Evolutionary conservation across 371 early-diverging fungal genomes (phyloP), one percentile per base, ranked within the genome.

Genomic region (Parasitella parasitica): DNA sequence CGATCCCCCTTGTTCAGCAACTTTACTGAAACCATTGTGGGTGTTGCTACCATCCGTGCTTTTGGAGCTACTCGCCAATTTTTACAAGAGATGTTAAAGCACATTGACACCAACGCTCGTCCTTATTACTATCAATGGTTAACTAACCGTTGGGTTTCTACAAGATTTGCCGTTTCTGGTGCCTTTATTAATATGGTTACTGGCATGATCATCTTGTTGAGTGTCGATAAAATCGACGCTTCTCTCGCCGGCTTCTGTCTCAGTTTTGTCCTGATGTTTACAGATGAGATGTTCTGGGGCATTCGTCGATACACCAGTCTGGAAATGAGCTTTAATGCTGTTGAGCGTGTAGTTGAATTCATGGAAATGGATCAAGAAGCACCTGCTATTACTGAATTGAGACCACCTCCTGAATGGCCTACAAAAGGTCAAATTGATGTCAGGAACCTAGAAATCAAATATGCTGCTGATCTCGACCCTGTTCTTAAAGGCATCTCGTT

Each of bases 301-400:
- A 86, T 93, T 37, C 80, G 89, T 38, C 71, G 84, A 46, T 89
- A 88, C 63, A 91, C 92, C 8, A 80, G 84, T 51, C 73, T 94
- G 55, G 95, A 94, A 73, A 89, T 92, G 89, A 82, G 84, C 53
- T 85, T 94, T 71, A 93, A 90, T 75, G 82, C 88, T 9, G 90
- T 97, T 11, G 96, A 97, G 70, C 87, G 96, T 46, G 81, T 93
- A 1, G 83, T 85, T 12, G 91, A 95, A 66, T 97, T 93, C 63
- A 78, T 85, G 63, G 71, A 71, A 22, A 86, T 92, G 69, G 86
- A 89, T 43, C 88, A 91, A 71, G 95, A 94, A 69, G 86, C 93
- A 9, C 74, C 86, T n/a, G 80, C 84, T 7, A 66, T 83, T 18
- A 74, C 83, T 26, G 73, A 79, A 2, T 53, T 70, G 2, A 63